Evolutionary conservation across 2,329 filamentous ascomycete species (phyloP), one percentile per base, ranked within the genome.

Genomic region (Clonostachys sp.): DNA sequence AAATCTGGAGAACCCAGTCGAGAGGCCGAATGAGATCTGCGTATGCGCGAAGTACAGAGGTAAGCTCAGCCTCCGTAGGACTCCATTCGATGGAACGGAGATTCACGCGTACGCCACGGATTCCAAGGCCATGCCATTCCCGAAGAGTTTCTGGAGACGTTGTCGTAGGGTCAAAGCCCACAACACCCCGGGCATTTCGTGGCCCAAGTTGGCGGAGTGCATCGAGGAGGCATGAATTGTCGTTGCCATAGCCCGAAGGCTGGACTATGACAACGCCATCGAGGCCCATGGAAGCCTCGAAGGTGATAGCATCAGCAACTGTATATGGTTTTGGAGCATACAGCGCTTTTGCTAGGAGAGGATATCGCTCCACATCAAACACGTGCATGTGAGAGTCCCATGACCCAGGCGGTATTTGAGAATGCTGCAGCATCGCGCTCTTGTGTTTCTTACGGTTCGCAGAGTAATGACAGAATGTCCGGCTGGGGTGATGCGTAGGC

Each of bases 301-400:
- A 44, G 14, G 18, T 14, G 56, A 12, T 47, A 50, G 45, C 54
- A 59, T 5, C 54, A 49, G 34, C 52, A 50, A 39, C 36, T 6
- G 36, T 39, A 7, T 24, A 24, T 24, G 20, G 20, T 24, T 24
- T 24, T 5, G 20, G 20, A 24, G 20, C 20, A 24, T 24, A 24
- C 20, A 24, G 20, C 20, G 20, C 20, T 14, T 36, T 36, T 20
- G 52, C 50, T 35, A 36, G 55, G 45, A 47, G 51, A 36, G 53
- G 57, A 47, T 42, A 56, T 42, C 34, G 47, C 44, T 47, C 52
- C 45, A 48, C 46, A 39, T 57, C 57, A 35, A 59, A 47, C 16
- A 61, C 52, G 46, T 57, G 59, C 47, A 61, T 56, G 41, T 60
- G 59, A 24, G 54, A 57, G 46, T 62, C 60, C 59, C 59, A 61